phyloP scores from a whole-genome alignment of 345 rosid species.

The Noccaea bulbosa region DNA sequence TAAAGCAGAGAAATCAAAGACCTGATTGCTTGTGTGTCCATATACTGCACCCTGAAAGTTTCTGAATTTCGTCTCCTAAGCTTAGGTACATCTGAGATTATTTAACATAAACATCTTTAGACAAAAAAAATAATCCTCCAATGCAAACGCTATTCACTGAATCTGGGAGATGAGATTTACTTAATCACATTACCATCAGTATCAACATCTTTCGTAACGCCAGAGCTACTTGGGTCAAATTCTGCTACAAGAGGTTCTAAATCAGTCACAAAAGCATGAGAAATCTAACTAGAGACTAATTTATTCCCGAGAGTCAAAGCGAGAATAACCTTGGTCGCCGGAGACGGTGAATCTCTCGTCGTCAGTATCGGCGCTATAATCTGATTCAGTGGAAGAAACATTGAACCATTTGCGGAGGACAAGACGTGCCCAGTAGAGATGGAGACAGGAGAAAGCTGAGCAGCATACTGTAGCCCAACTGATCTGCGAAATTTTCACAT shows the following conservation, averaged over 20 bases:
- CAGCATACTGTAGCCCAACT: constrained; percentile 74
- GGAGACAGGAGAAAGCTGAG: constrained; percentile 83
- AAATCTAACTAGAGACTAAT: neutral
- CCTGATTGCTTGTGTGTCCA: constrained; percentile 82
- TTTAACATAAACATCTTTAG: neutral
- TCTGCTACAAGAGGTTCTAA: constrained; percentile 20
- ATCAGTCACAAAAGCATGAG: neutral
- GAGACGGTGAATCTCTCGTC: constrained; percentile 1
- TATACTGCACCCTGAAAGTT: constrained; percentile 80
- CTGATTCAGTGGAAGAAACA: constrained; percentile 59
- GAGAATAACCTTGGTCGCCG: constrained; percentile 25
- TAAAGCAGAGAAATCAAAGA: constrained; percentile 32
- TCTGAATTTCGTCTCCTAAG: constrained; percentile 79
- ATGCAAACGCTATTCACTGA: neutral
- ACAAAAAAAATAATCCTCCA: too few relatives aligned
- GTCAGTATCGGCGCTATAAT: constrained; percentile 64
- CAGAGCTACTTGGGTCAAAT: constrained; percentile 33
- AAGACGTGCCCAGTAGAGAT: constrained; percentile 75
- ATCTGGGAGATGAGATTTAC: neutral
- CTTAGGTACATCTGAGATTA: constrained; percentile 53
- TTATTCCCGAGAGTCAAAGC: neutral
- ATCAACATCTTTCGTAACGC: constrained; percentile 21
- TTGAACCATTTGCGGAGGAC: constrained; percentile 84
- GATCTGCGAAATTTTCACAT: constrained; percentile 56
- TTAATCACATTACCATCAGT: constrained; percentile 19